Conservation (phyloP, 805 yeast species). For the Kuraishia cidri region DNA sequence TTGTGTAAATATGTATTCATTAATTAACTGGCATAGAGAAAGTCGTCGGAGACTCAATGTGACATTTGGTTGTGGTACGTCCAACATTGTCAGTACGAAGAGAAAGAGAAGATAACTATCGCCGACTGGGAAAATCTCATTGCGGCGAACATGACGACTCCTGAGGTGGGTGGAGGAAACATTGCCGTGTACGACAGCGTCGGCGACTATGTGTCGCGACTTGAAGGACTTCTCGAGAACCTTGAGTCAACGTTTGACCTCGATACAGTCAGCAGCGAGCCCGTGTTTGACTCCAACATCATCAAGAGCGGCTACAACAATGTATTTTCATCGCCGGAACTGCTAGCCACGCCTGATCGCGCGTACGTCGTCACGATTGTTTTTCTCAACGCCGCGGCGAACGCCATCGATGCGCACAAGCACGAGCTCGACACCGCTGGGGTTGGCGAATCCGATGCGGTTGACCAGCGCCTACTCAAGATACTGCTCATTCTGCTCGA, state of each 20-base stretch:
- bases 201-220: background rate
- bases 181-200: background rate
- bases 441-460: background rate
- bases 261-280: background rate
- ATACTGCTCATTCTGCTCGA: conserved; percentile 12
- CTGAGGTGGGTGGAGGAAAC: background rate
- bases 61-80: too few relatives aligned
- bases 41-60: too few relatives aligned
- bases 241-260: background rate
- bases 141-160: background rate
- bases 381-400: background rate
- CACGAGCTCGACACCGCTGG: background rate
- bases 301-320: background rate
- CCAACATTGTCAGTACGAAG: too few relatives aligned
- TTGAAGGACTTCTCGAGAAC: background rate
- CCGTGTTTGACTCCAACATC: background rate
- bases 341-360: background rate
- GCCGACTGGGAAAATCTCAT: background rate
- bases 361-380: background rate
- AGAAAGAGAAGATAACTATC: background rate
- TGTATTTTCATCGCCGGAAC: background rate
- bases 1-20: background rate
- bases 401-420: background rate
- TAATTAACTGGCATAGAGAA: background rate
- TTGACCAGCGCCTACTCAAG: conserved; percentile 1